A percentile compares a stretch with the other conserved stretches of the same genome.
These are phyloP conservation scores for Pisolithus orientalis DNA, from an alignment of 768 basidiomycete species.

Conservation along the genomic window DNA sequence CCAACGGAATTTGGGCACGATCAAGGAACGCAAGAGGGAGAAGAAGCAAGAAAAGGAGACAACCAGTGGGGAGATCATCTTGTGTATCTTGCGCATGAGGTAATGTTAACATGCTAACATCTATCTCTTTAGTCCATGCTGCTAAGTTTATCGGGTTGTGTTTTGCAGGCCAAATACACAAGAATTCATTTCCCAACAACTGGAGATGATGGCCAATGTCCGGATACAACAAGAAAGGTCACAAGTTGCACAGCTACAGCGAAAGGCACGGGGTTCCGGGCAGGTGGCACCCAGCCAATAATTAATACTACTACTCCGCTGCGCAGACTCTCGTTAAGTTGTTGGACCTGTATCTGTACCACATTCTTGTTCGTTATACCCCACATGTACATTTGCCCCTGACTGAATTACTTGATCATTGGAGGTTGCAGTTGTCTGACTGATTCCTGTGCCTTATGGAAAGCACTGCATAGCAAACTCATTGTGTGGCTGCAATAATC, in stretches of 20 bases:
- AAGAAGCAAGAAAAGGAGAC: constrained; percentile 77
- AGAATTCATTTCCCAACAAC: constrained; percentile 85
- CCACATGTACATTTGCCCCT: no score
- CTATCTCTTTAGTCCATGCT: background rate
- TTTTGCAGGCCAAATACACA: constrained; percentile 60
- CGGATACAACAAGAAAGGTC: constrained; percentile 76
- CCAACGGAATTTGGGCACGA: constrained; percentile 94
- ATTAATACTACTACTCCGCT: constrained; percentile 2
- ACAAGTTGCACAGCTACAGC: constrained; percentile 53
- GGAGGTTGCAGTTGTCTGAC: no score
- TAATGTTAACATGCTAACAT: constrained; percentile 29
- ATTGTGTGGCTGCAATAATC: no score
- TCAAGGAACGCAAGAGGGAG: constrained; percentile 89
- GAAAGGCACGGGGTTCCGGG: constrained; percentile 51
- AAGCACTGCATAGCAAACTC: no score
- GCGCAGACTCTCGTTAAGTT: background rate
- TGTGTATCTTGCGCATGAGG: constrained; percentile 96
- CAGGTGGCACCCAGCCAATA: constrained; percentile 24
- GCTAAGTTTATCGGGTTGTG: background rate
- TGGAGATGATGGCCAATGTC: constrained; percentile 76
- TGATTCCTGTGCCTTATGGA: no score
- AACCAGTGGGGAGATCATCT: constrained; percentile 81
- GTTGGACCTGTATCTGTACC: background rate
- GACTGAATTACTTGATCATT: no score
- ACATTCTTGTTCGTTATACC: background rate